Evolutionary conservation across 2,329 filamentous ascomycete species (phyloP).

Genomic region (Akanthomyces uredinophilus): DNA sequence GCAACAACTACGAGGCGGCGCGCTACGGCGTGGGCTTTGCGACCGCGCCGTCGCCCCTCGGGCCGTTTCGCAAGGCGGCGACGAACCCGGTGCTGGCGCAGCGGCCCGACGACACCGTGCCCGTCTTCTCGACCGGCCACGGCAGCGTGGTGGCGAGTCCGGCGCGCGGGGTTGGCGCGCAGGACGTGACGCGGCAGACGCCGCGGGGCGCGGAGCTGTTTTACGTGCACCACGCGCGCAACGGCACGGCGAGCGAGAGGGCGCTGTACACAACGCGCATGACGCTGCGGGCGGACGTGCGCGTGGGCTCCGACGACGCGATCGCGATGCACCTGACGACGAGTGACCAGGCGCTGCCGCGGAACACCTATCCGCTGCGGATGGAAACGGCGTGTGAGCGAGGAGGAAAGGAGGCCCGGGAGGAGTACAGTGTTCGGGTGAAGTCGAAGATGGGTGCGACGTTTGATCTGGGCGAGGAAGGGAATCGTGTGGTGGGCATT

Average conservation of each 20-base stretch:
- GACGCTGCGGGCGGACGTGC: slow-evolving; percentile 22
- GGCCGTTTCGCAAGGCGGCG: slow-evolving; percentile 29
- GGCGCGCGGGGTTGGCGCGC: slow-evolving; percentile 22
- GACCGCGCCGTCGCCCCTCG: slow-evolving; percentile 27
- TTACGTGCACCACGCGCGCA: slow-evolving; percentile 31
- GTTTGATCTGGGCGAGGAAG: slow-evolving; percentile 23
- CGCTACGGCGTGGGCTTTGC: slow-evolving; percentile 34
- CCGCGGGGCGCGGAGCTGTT: slow-evolving; percentile 28
- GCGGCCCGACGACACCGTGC: slow-evolving; percentile 22
- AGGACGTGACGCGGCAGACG: slow-evolving; percentile 28
- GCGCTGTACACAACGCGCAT: slow-evolving; percentile 31
- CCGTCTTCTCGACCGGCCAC: slow-evolving; percentile 31
- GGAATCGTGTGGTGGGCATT: slow-evolving; percentile 23
- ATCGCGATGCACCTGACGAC: slow-evolving; percentile 27
- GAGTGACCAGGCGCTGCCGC: slow-evolving; percentile 27
- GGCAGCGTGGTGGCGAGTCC: slow-evolving; percentile 31
- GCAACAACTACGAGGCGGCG: slow-evolving; percentile 33
- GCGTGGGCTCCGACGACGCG: slow-evolving; percentile 25
- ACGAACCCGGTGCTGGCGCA: slow-evolving; percentile 30
- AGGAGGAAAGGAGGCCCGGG: not conserved
- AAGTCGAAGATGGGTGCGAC: slow-evolving; percentile 18
- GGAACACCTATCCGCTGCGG: slow-evolving; percentile 26
- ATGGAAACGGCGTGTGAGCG: slow-evolving; percentile 18
- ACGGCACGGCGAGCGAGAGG: slow-evolving; percentile 23
- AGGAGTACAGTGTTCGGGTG: slow-evolving; percentile 19